Evolutionary conservation across 139 green algal genomes (phyloP).

Genomic region (Closterium sp.): DNA sequence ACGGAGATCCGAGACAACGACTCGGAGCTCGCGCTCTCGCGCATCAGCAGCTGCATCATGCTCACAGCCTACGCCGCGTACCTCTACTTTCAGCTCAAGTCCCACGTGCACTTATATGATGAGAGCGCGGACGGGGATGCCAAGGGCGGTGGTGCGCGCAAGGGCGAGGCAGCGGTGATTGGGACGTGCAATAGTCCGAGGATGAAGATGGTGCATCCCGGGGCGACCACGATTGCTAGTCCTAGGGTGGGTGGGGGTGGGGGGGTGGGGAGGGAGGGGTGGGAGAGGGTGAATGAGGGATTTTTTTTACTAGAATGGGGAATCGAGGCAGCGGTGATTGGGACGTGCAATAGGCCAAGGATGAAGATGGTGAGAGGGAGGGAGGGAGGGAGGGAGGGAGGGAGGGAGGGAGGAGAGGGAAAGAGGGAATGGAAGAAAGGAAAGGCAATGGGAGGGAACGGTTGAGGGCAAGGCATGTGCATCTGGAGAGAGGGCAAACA

Average conservation of each 20-base stretch:
- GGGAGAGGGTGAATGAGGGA: too few species aligned
- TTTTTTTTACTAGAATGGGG: too few species aligned
- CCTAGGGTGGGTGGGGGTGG: background rate
- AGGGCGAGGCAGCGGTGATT: background rate
- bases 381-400: background rate
- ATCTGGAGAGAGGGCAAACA: too few species aligned
- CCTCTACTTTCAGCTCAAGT: slow-evolving; percentile 72
- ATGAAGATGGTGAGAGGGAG: background rate
- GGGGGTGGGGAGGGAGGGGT: too few species aligned
- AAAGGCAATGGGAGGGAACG: too few species aligned
- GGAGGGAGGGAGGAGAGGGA: too few species aligned
- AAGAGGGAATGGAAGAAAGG: too few species aligned
- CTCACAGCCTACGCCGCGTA: slow-evolving; percentile 70
- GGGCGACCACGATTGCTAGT: background rate
- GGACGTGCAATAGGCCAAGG: background rate
- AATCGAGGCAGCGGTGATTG: background rate
- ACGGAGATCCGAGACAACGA: slow-evolving; percentile 55
- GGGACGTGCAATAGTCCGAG: background rate
- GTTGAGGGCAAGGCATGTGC: too few species aligned
- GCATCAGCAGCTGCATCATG: slow-evolving; percentile 70
- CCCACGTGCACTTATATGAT: slow-evolving; percentile 48
- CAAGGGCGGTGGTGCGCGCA: too few species aligned
- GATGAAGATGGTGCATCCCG: background rate
- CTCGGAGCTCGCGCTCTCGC: slow-evolving; percentile 51
- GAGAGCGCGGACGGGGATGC: background rate